Evolutionary conservation across 139 green algal genomes (phyloP).

Genomic region (Edaphochlamys debaryana): DNA sequence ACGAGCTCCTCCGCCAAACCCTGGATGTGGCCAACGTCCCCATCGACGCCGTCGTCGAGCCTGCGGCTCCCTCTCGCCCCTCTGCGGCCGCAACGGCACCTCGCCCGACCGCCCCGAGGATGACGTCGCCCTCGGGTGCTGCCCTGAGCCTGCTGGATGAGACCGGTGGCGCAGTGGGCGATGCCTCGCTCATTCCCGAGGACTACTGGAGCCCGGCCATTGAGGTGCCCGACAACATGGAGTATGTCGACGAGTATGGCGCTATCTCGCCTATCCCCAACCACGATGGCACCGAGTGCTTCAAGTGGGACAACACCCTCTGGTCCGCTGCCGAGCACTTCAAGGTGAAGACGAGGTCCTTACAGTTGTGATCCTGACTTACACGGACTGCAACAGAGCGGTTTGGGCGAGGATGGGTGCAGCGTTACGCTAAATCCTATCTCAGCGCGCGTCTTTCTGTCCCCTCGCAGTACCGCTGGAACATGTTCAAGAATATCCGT

Average conservation of each 20-base stretch:
- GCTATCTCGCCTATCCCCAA: conserved; percentile 65
- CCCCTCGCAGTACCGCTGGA: conserved; percentile 85
- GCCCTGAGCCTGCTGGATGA: conserved; percentile 15
- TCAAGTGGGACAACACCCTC: conserved; percentile 91
- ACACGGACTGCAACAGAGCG: too few relatives aligned
- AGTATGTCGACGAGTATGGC: conserved; percentile 61
- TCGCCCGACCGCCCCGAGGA: too few relatives aligned
- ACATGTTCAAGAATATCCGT: conserved; percentile 86
- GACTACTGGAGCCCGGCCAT: conserved; percentile 65
- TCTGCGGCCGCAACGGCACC: background rate
- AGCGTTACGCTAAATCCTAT: too few relatives aligned
- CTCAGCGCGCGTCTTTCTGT: background rate
- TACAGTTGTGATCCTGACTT: too few relatives aligned
- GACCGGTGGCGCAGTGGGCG: background rate
- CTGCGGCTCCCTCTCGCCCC: too few relatives aligned
- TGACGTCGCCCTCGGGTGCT: background rate
- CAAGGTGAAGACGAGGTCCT: too few relatives aligned
- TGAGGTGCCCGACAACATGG: conserved; percentile 52
- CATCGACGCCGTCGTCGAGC: conserved; percentile 26
- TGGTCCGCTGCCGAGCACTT: conserved; percentile 89
- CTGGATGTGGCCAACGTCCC: conserved; percentile 48
- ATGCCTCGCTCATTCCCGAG: background rate
- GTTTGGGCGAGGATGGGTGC: background rate
- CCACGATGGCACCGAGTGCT: conserved; percentile 91
- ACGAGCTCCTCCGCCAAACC: conserved; percentile 80